phyloP scores from a whole-genome alignment of 192 early-diverging fungal genomes.

The Coemansia guatemalensis region DNA sequence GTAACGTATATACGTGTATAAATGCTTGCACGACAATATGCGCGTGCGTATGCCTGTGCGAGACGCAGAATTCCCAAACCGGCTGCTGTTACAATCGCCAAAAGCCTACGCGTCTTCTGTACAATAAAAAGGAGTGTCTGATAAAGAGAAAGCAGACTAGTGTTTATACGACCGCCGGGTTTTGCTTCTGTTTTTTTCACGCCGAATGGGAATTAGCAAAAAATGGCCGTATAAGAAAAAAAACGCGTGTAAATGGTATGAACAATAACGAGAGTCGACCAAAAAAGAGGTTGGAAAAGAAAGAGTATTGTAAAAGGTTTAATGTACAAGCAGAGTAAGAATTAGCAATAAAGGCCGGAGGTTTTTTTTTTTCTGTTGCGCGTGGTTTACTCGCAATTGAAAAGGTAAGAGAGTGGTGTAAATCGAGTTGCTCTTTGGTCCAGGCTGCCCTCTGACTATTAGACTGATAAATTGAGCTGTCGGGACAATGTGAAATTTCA shows the following conservation, averaged over 20 bases:
- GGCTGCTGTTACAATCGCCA: neutral
- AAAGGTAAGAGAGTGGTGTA: neutral
- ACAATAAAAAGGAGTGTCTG: neutral
- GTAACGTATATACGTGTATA: neutral
- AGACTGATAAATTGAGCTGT: neutral
- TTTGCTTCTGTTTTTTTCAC: neutral
- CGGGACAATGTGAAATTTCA: neutral
- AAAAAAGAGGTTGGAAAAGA: slow-evolving; percentile 17
- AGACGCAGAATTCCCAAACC: neutral
- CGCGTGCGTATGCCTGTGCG: neutral
- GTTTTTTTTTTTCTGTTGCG: neutral
- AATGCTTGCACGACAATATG: neutral
- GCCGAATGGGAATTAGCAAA: neutral
- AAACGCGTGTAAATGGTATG: slow-evolving; percentile 4
- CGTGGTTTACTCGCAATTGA: neutral
- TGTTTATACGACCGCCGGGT: neutral
- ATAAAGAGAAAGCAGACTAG: neutral
- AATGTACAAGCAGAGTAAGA: neutral
- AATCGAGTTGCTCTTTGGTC: neutral
- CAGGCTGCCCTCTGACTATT: neutral
- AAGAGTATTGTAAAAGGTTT: neutral
- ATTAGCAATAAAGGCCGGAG: neutral
- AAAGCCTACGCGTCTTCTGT: neutral
- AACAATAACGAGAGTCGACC: neutral
- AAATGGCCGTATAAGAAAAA: neutral